Evolutionary conservation across 2,329 filamentous ascomycete species (phyloP), one percentile per base, ranked within the genome.

Genomic region (Exophiala oligosperma): DNA sequence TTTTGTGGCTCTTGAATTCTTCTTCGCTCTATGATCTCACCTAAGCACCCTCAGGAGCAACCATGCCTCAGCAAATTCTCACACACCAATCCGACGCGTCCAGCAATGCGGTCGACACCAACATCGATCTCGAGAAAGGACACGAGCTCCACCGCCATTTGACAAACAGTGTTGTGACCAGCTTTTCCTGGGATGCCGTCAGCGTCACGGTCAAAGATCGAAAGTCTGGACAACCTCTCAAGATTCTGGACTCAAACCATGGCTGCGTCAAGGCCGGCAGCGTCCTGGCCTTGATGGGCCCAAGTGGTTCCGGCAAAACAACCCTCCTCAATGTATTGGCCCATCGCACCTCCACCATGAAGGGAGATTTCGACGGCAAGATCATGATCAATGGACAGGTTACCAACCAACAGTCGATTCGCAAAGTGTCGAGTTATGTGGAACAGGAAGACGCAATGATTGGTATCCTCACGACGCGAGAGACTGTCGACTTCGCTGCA

Each of bases 371-470:
- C 5, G 71, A 80, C 29, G 83, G 84, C 14, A 71, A 77, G 2
- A 77, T 85, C 12, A 78, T 82, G 55, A 79, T 90, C 64, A 92
- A 94, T 71, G 88, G 88, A 29, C 70, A 69, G 1, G 68, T 73
- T 3, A 74, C 85, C 2, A 79, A 84, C 1, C 73, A 77, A 6
- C 71, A 77, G 6, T 76, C 77, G 0, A 88, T 93, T 65, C 83
- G 84, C 17, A 79, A 83, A 49, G 79, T 93, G 50, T 88, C 84
- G 54, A 85, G 85, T 48, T 95, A 92, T 69, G 91, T 95, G 23
- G 91, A 96, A 76, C 91, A 96, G 72, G 90, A 95, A 64, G 91
- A 96, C 76, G 87, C 90, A 1, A 79, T 95, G 11, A 88, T 93
- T 51, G 91, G 91, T 3, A 88, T 88, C 0, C 77, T 95, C 63